Evolutionary conservation across 805 yeast species (phyloP).

Genomic region (Candida michaelii): DNA sequence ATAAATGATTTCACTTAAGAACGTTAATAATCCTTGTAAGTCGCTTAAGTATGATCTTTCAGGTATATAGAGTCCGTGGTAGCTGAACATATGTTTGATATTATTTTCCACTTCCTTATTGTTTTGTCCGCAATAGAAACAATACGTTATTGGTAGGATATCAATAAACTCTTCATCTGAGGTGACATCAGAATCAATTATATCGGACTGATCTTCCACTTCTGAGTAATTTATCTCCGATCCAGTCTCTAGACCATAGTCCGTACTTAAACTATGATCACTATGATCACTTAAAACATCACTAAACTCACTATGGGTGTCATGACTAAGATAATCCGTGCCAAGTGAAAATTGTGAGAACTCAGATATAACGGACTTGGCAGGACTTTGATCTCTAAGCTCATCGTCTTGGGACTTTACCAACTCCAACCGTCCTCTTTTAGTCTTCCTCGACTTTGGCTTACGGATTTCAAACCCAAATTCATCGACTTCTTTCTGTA

Average conservation of each 20-base stretch:
- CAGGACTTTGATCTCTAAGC: conserved; percentile 31
- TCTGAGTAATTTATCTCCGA: conserved; percentile 49
- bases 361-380: conserved; percentile 54
- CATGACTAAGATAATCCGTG: conserved; percentile 21
- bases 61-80: conserved; percentile 49
- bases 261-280: conserved; percentile 21
- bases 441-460: conserved; percentile 9
- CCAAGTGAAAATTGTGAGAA: conserved; percentile 58
- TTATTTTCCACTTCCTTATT: conserved; percentile 57
- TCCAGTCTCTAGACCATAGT: conserved; percentile 39
- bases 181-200: conserved; percentile 20
- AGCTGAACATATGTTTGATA: conserved; percentile 42
- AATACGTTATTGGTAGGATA: conserved; percentile 45
- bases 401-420: conserved; percentile 9
- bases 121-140: conserved; percentile 58
- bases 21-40: conserved; percentile 38
- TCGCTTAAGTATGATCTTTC: conserved; percentile 39
- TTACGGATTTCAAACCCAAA: conserved; percentile 47
- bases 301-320: conserved; percentile 5
- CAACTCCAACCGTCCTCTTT: conserved; percentile 18
- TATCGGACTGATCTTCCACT: conserved; percentile 7
- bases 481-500: conserved; percentile 47
- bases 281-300: conserved; percentile 12
- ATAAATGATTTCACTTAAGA: conserved; percentile 36
- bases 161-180: conserved; percentile 21